Percentiles rank a stretch among this genome's conserved stretches.
These are phyloP conservation scores for Tetraselmis chui DNA, from an alignment of 139 green algal species.

Conservation along the genomic window DNA sequence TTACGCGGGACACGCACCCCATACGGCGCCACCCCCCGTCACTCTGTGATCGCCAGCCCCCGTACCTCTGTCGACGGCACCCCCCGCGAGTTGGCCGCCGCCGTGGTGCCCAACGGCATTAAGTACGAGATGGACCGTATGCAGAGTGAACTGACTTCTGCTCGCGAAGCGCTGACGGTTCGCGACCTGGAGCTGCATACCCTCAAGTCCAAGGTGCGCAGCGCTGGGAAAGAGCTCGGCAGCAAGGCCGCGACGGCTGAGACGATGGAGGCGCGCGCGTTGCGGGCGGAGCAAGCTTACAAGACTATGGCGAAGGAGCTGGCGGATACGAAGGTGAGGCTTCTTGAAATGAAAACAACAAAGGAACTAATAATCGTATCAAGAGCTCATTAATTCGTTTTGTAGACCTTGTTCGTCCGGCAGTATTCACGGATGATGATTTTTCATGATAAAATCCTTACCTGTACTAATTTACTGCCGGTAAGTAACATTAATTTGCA, in stretches of 20 bases:
- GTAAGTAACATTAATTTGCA: too few species aligned
- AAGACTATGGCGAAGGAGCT: neutral
- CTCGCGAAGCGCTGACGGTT: neutral
- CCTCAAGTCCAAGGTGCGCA: neutral
- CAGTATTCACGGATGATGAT: too few species aligned
- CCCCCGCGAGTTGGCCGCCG: neutral
- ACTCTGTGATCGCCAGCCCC: neutral
- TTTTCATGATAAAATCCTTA: too few species aligned
- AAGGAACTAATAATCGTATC: too few species aligned
- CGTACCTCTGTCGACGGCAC: neutral
- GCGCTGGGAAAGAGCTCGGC: neutral
- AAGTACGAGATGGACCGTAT: neutral
- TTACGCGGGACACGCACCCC: neutral
- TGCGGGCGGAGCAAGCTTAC: neutral
- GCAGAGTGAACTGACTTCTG: neutral
- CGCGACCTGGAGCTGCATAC: neutral
- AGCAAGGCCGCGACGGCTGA: neutral
- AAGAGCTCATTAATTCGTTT: too few species aligned
- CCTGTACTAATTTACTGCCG: too few species aligned
- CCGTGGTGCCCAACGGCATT: neutral
- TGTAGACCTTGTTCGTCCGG: too few species aligned
- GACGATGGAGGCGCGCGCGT: neutral
- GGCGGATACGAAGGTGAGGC: neutral
- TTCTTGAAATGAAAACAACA: too few species aligned
- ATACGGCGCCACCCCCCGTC: neutral